These are phyloP conservation scores for Sesbania bispinosa DNA, from an alignment of 306 rosid genomes.

Conservation along the genomic window DNA sequence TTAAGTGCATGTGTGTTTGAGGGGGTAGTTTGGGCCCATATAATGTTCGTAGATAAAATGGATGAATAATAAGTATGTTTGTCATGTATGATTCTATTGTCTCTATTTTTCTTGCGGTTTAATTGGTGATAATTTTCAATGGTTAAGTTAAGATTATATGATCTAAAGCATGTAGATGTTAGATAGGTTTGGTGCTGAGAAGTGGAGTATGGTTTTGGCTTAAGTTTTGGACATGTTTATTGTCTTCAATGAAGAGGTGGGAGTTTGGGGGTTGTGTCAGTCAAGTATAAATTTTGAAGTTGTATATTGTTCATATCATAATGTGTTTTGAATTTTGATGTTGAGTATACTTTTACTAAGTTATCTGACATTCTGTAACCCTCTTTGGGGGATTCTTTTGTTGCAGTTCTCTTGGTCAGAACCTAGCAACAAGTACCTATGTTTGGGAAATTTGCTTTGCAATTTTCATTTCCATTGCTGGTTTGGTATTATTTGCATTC, in stretches of 20 bases:
- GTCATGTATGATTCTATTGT: background rate
- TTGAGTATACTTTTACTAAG: slow-evolving; percentile 1
- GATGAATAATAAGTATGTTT: background rate
- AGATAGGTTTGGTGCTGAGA: slow-evolving; percentile 11
- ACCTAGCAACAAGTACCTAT: slow-evolving; percentile 75
- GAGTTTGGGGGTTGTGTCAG: background rate
- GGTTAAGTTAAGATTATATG: background rate
- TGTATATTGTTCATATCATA: background rate
- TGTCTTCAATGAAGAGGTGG: background rate
- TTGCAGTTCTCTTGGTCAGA: slow-evolving; percentile 94
- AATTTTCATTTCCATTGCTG: slow-evolving; percentile 79
- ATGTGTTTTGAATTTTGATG: background rate
- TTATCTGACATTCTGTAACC: slow-evolving; percentile 14
- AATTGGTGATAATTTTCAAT: background rate
- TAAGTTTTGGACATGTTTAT: slow-evolving; percentile 5
- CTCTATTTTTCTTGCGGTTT: background rate
- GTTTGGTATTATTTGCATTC: slow-evolving; percentile 82
- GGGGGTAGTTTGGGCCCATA: background rate
- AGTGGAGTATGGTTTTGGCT: slow-evolving; percentile 21
- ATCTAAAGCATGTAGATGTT: background rate
- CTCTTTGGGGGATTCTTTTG: slow-evolving; percentile 28
- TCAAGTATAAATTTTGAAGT: slow-evolving; percentile 13
- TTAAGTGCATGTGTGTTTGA: background rate
- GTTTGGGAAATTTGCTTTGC: slow-evolving; percentile 92
- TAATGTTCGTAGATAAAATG: background rate